Evolutionary conservation across 129 eudicot genomes (phyloP).

Genomic region (Smallanthus sonchifolius): DNA sequence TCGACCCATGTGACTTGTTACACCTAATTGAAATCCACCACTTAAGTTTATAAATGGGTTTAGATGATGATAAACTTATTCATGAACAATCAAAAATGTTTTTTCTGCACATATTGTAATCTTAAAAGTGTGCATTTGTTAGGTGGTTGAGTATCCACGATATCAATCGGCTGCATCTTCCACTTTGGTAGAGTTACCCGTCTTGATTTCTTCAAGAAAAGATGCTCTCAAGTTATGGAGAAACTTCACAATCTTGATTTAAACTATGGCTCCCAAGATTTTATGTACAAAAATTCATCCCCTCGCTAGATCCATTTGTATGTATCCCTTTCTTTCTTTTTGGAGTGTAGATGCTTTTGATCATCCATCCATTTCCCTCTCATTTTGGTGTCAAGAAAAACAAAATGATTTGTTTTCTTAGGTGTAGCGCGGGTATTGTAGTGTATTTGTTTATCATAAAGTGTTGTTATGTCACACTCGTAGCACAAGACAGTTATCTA

Average conservation of each 20-base stretch:
- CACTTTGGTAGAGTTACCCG: slow-evolving; percentile 84
- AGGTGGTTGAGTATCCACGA: slow-evolving; percentile 60
- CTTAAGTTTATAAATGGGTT: background rate
- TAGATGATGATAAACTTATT: background rate
- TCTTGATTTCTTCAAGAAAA: slow-evolving; percentile 91
- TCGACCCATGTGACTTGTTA: background rate
- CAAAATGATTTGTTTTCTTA: slow-evolving; percentile 13
- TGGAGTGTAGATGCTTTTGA: slow-evolving; percentile 30
- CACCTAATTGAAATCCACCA: background rate
- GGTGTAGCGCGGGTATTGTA: slow-evolving; percentile 18
- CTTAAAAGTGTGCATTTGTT: slow-evolving; percentile 11
- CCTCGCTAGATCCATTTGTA: slow-evolving; percentile 54
- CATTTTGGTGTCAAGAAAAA: slow-evolving; percentile 15
- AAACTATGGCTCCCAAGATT: slow-evolving; percentile 58
- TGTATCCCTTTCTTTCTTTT: slow-evolving; percentile 30
- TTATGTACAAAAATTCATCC: slow-evolving; percentile 47
- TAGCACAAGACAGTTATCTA: too few species aligned
- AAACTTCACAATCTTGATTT: slow-evolving; percentile 84
- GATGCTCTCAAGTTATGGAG: slow-evolving; percentile 90
- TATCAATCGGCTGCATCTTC: slow-evolving; percentile 71
- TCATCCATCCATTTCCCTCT: background rate
- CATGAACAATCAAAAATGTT: background rate
- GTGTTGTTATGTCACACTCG: slow-evolving; percentile 9
- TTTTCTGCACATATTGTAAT: background rate
- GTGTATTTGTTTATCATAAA: slow-evolving; percentile 32